Conservation (phyloP, 163 green algal genomes). For the Prototheca wickerhamii region DNA sequence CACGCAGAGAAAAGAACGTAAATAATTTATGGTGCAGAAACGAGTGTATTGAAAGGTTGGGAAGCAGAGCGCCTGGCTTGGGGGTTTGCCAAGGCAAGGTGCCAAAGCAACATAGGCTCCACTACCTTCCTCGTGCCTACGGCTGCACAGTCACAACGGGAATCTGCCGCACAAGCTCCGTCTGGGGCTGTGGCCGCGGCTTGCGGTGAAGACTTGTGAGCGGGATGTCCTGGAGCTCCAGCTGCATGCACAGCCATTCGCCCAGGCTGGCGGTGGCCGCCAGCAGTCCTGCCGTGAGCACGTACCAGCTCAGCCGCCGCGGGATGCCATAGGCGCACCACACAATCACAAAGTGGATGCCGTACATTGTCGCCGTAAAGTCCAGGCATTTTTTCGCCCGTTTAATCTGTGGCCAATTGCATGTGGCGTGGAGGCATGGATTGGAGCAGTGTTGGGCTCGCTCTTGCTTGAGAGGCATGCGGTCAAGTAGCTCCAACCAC, state of each 20-base stretch:
- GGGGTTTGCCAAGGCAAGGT: no score
- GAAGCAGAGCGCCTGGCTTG: no score
- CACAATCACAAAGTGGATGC: constrained; percentile 68
- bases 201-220: constrained; percentile 15
- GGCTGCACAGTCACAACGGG: background rate
- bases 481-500: background rate
- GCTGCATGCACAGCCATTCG: constrained; percentile 82
- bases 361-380: constrained; percentile 75
- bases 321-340: constrained; percentile 60
- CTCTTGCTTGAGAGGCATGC: background rate
- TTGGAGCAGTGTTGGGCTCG: background rate
- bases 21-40: no score
- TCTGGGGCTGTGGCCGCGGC: background rate
- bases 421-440: background rate
- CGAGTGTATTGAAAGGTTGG: no score
- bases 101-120: no score
- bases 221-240: constrained; percentile 90
- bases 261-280: constrained; percentile 67
- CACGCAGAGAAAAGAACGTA: no score
- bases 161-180: background rate
- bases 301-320: constrained; percentile 46
- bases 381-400: constrained; percentile 93
- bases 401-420: constrained; percentile 63
- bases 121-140: no score
- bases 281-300: constrained; percentile 11